Evolutionary conservation across 306 rosid species (phyloP), one percentile per base, ranked within the genome.

Genomic region (Prinsepia uniflora): DNA sequence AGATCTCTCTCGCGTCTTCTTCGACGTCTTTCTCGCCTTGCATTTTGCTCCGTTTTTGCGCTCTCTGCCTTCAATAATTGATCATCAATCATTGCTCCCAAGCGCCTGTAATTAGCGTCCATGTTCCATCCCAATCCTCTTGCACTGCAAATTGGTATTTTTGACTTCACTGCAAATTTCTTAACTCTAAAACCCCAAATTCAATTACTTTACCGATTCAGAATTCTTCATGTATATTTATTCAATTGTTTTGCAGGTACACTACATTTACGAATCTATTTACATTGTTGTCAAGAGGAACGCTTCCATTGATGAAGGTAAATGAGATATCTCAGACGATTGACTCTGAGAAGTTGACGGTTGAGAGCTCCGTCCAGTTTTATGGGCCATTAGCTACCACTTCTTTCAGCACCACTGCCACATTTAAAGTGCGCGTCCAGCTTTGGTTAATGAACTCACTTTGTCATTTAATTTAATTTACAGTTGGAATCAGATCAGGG

Each of bases 271-370:
- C 88, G 19, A 97, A 95, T 54, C 78, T 94, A 76, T 87, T 84
- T 68, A 94, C 99, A 19, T 66, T 91, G 81, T 76, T 94, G 80
- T 84, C 96, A 13, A 86, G 86, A 44, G 96, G 90, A 40, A 78
- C 80, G 42, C 73, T 86, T 30, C 88, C 91, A 36, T 75, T 91
- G 60, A 87, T 91, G 3, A 94, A 82, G 81, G 95, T 94, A 11
- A 96, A 82, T 70, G 99, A 94, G 77, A 85, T 94, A 71, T 94
- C 97, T 36, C 99, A 91, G 72, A 94, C 87, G 20, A 94, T 91
- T 62, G 96, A 94, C 70, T 84, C 95, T 0, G 78, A 72, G 49
- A 79, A 68, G 73, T 78, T 89, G 13, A 86, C 91, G 0, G 95
- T 91, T 67, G 87, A 94, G 77, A 94, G 91, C 82, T 89, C 90